These are phyloP conservation scores for Ashbya aceris DNA, from an alignment of 1,139 yeast genomes.

Conservation along the genomic window DNA sequence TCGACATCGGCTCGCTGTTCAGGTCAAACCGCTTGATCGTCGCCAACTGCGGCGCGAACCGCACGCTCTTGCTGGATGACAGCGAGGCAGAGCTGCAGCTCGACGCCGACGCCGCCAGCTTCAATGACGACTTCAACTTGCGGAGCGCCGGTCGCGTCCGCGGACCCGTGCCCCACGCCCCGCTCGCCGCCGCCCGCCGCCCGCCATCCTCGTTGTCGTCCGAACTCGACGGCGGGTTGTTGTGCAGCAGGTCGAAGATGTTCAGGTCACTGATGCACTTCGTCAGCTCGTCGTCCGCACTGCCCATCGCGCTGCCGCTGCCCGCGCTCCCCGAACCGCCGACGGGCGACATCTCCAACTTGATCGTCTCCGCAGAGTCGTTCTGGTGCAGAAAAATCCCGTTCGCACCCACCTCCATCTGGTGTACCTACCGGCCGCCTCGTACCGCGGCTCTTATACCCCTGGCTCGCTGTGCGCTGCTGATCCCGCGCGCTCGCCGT, in stretches of 20 bases:
- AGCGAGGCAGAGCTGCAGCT: conserved; percentile 14
- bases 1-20: conserved; percentile 24
- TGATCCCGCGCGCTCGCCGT: no score
- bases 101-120: conserved; percentile 13
- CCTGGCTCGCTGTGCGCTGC: no score
- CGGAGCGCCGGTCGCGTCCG: conserved; percentile 5
- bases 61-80: conserved; percentile 21
- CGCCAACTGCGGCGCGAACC: conserved; percentile 28
- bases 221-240: conserved; percentile 4
- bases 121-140: conserved; percentile 22
- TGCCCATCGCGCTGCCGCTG: not conserved
- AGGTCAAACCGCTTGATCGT: conserved; percentile 26
- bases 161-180: not conserved
- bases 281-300: conserved; percentile 5
- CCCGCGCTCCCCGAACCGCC: conserved; percentile 1
- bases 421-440: no score
- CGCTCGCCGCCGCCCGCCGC: conserved; percentile 3
- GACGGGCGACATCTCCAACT: conserved; percentile 5
- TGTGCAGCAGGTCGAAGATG: conserved; percentile 8
- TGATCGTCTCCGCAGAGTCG: conserved; percentile 10
- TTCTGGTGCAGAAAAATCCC: conserved; percentile 6
- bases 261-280: conserved; percentile 7
- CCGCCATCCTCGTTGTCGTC: conserved; percentile 7
- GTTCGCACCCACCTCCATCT: not conserved
- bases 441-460: no score